Evolutionary conservation across 805 yeast species (phyloP), one percentile per base, ranked within the genome.

Genomic region (Kockiozyma suomiensis): DNA sequence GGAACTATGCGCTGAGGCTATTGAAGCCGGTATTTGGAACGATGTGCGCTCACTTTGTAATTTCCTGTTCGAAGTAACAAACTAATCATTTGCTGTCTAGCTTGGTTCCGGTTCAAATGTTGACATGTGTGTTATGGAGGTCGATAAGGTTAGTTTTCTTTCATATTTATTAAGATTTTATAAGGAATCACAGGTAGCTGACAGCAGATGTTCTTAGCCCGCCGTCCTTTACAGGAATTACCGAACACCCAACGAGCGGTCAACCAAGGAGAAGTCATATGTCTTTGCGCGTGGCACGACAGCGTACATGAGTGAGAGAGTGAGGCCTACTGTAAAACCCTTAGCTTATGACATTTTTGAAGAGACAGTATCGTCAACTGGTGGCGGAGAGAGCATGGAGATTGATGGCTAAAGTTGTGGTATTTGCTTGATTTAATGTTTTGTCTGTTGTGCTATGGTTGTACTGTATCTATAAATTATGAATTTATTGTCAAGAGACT

Each of bases 101-200:
- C 82, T 93, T 72, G 99, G 99, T 51, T 93, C 98, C 1, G 99
- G 99, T 73, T 94, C 99, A 30, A 94, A 94, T 72, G 98, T 94
- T 38, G 99, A 94, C 74, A 79, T 94, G 64, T 94, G 98, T 79
- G 98, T 94, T 17, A 90, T 94, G 96, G 97, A 93, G 76, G 78
- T 82, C 43, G 97, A 94, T 64, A 85, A 89, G 73, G 96, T 90
- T 74, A 28, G 65, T 42, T 12, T 38, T 21, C 13, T n/a, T n/a
- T 15, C 8, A 10, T 6, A 7, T 10, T 15, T 23, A 12, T 13
- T 32, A 19, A 21, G 23, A 8, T 45, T 2, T 12, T 30, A n/a
- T 25, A 23, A 19, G n/a, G n/a, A n/a, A n/a, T n/a, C n/a, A n/a
- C n/a, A n/a, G n/a, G n/a, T n/a, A n/a, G n/a, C 48, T 56, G 6